A percentile compares a stretch with the other conserved stretches of the same genome.
These are phyloP conservation scores for Dryas integrifolia DNA, from an alignment of 331 rosid genomes.

Conservation along the genomic window DNA sequence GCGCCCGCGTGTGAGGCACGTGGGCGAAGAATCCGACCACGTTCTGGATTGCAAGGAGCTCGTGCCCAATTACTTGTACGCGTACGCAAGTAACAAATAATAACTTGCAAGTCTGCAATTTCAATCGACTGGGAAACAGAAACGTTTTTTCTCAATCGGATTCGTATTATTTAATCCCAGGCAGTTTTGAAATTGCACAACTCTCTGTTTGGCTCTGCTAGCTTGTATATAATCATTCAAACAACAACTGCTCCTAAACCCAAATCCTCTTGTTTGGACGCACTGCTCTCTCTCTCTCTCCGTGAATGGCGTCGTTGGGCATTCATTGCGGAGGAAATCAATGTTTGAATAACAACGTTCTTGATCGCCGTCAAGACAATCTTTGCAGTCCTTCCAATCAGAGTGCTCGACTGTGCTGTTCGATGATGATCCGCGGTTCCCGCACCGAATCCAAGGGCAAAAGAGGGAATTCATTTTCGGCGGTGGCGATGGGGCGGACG, in stretches of 20 bases:
- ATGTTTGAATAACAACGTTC: not conserved
- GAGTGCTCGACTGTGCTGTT: not conserved
- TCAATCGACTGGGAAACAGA: not conserved
- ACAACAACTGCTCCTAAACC: not conserved
- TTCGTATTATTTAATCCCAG: too few relatives aligned
- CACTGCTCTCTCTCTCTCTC: too few relatives aligned
- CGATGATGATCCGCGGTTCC: slow-evolving; percentile 7
- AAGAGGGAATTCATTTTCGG: slow-evolving; percentile 13
- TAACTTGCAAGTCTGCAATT: too few relatives aligned
- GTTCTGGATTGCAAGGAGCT: slow-evolving; percentile 24
- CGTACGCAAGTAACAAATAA: too few relatives aligned
- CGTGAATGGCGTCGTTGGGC: not conserved
- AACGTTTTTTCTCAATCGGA: too few relatives aligned
- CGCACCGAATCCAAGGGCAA: not conserved
- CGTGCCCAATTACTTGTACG: slow-evolving; percentile 25
- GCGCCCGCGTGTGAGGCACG: slow-evolving; percentile 37
- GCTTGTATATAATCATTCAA: not conserved
- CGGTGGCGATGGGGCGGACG: not conserved
- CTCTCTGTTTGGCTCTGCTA: too few relatives aligned
- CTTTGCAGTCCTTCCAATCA: slow-evolving; percentile 15
- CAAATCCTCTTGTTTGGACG: too few relatives aligned
- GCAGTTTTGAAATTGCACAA: too few relatives aligned
- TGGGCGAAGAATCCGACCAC: slow-evolving; percentile 32
- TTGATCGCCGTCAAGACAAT: not conserved
- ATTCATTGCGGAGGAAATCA: not conserved